Conservation (phyloP, 495 filamentous ascomycete species). For the Penicillium daleae region DNA sequence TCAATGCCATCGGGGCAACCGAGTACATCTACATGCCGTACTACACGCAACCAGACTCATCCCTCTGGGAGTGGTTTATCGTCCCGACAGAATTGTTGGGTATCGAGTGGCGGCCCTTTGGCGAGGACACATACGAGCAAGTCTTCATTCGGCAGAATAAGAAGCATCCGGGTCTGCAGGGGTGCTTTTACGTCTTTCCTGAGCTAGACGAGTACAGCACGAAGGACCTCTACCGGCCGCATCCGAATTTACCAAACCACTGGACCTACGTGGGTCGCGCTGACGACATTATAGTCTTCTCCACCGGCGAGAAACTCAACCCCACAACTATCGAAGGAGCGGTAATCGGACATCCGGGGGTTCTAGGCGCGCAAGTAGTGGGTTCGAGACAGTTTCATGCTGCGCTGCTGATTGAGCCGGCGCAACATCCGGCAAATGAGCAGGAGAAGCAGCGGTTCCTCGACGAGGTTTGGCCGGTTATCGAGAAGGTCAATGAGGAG, state of each 20-base stretch:
- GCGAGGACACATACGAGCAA: conserved; percentile 44
- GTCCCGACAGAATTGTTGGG: conserved; percentile 19
- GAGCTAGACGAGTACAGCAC: conserved; percentile 52
- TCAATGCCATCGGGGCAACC: conserved; percentile 18
- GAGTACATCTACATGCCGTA: conserved; percentile 21
- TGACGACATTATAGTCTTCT: conserved; percentile 67
- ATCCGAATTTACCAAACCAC: conserved; percentile 49
- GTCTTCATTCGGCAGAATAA: conserved; percentile 33
- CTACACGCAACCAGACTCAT: conserved; percentile 20
- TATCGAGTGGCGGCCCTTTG: conserved; percentile 22
- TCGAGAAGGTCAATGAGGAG: conserved; percentile 50
- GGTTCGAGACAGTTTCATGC: conserved; percentile 56
- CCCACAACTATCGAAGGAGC: conserved; percentile 56
- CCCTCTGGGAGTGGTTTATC: conserved; percentile 24
- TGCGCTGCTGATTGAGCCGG: conserved; percentile 55
- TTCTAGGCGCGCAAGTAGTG: conserved; percentile 54
- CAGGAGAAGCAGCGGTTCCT: conserved; percentile 25
- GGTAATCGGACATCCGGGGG: conserved; percentile 45
- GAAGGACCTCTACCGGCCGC: conserved; percentile 58
- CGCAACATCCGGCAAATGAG: neutral
- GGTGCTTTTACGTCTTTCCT: conserved; percentile 36
- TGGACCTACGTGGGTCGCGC: conserved; percentile 57
- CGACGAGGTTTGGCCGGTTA: conserved; percentile 44
- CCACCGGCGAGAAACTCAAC: conserved; percentile 67
- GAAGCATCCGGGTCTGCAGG: conserved; percentile 25